A percentile compares a stretch with the other conserved stretches of the same genome.
These are phyloP conservation scores for Clavispora fructus DNA, from an alignment of 805 yeast genomes.

Conservation along the genomic window DNA sequence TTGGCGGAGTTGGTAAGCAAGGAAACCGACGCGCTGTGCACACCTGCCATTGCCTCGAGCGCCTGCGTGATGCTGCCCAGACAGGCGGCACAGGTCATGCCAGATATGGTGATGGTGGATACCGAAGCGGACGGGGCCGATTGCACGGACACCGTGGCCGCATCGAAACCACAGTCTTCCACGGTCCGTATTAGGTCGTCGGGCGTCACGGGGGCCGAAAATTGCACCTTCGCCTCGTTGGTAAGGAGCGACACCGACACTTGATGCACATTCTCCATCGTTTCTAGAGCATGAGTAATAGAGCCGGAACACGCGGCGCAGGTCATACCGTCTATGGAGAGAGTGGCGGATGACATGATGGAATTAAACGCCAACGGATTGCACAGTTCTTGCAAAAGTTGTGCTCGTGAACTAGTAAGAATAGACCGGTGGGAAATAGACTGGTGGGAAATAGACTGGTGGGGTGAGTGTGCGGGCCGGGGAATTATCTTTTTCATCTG, in stretches of 20 bases:
- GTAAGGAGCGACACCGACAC: slow-evolving; percentile 22
- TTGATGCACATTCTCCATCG: slow-evolving; percentile 9
- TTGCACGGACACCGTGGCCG: slow-evolving; percentile 5
- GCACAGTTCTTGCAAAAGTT: not conserved
- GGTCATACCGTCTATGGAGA: slow-evolving; percentile 20
- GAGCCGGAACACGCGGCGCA: slow-evolving; percentile 23
- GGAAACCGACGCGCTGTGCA: slow-evolving; percentile 10
- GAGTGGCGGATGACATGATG: not conserved
- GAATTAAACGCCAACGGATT: not conserved
- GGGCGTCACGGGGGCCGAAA: slow-evolving; percentile 1
- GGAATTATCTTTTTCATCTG: slow-evolving; percentile 11
- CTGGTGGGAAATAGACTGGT: not conserved
- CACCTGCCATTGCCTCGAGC: slow-evolving; percentile 8
- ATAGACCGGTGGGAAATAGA: not conserved
- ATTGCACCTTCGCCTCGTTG: slow-evolving; percentile 21
- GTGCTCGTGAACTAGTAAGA: too few species aligned
- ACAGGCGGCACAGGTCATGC: slow-evolving; percentile 19
- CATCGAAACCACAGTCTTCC: slow-evolving; percentile 16
- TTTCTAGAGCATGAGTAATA: slow-evolving; percentile 17
- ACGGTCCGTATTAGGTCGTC: slow-evolving; percentile 4
- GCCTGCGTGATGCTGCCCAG: slow-evolving; percentile 14
- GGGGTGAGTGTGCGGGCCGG: not conserved
- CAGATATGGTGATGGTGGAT: slow-evolving; percentile 3
- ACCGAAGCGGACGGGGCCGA: not conserved
- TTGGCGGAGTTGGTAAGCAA: slow-evolving; percentile 13